Conservation (phyloP, 1,284 basidiomycete genomes). For the Ustilago trichophora region DNA sequence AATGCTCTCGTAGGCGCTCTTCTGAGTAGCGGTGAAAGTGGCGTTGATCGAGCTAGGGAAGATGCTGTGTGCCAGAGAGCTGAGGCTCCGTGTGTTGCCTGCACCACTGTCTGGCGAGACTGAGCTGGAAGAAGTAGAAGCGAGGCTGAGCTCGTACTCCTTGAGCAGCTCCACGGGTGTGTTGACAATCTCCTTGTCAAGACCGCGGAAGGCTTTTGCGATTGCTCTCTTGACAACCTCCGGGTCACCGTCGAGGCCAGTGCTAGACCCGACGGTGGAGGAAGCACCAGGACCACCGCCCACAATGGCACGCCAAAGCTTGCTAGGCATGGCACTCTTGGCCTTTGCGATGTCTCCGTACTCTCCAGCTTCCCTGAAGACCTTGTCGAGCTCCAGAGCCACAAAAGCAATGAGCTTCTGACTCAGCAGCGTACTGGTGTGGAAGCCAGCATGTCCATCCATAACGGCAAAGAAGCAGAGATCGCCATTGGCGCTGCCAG, state of each 20-base stretch:
- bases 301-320: conserved; percentile 61
- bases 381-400: conserved; percentile 76
- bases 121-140: conserved; percentile 67
- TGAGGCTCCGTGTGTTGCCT: conserved; percentile 48
- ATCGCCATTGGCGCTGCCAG: conserved; percentile 45
- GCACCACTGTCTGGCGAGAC: conserved; percentile 34
- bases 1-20: conserved; percentile 61
- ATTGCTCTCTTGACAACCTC: conserved; percentile 77
- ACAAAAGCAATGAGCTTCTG: conserved; percentile 87
- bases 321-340: conserved; percentile 58
- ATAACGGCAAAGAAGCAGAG: conserved; percentile 80
- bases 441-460: conserved; percentile 88
- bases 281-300: conserved; percentile 36
- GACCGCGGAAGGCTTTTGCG: conserved; percentile 78
- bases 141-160: conserved; percentile 65
- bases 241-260: conserved; percentile 72
- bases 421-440: conserved; percentile 86
- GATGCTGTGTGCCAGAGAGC: conserved; percentile 61
- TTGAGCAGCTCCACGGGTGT: conserved; percentile 78
- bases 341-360: conserved; percentile 61
- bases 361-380: conserved; percentile 68
- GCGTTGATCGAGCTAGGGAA: conserved; percentile 55
- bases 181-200: conserved; percentile 81
- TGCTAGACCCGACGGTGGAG: conserved; percentile 12
- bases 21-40: conserved; percentile 59